A percentile compares a stretch with the other conserved stretches of the same genome.
These are phyloP conservation scores for Cutaneotrichosporon cavernicola DNA, from an alignment of 1,284 basidiomycete species.

Conservation along the genomic window DNA sequence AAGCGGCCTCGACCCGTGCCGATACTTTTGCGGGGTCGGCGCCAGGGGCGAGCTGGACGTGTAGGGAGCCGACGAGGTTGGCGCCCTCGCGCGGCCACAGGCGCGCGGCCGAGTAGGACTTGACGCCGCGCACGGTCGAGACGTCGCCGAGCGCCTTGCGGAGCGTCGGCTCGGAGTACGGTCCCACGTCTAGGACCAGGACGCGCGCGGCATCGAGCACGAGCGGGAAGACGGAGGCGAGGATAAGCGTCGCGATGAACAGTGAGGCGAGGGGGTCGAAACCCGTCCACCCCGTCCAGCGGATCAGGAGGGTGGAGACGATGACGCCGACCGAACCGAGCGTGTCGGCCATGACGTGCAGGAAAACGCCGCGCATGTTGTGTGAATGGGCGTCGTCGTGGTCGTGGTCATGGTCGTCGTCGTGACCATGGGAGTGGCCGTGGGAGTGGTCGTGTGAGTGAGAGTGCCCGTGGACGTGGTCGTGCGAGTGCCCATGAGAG, in stretches of 20 bases:
- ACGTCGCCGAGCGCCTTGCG: constrained; percentile 75
- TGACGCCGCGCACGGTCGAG: constrained; percentile 68
- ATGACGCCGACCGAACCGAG: constrained; percentile 83
- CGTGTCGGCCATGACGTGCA: constrained; percentile 55
- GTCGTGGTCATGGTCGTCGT: constrained; percentile 36
- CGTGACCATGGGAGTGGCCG: constrained; percentile 22
- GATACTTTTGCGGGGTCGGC: constrained; percentile 66
- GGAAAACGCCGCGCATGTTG: constrained; percentile 99
- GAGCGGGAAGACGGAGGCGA: constrained; percentile 89
- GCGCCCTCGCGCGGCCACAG: constrained; percentile 96
- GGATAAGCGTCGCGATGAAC: constrained; percentile 93
- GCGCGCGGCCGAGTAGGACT: constrained; percentile 73
- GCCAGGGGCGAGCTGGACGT: constrained; percentile 38
- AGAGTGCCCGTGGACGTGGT: constrained; percentile 10
- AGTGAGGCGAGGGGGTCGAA: constrained; percentile 98
- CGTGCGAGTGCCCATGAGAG: constrained; percentile 36
- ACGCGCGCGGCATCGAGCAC: constrained; percentile 90
- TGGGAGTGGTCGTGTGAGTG: constrained; percentile 23
- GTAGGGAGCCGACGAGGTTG: constrained; percentile 60
- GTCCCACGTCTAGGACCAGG: constrained; percentile 77
- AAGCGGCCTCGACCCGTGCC: constrained; percentile 67
- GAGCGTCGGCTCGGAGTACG: constrained; percentile 66
- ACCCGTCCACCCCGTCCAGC: constrained; percentile 98
- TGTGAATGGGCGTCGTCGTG: constrained; percentile 71
- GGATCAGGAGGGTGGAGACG: constrained; percentile 91